A percentile compares a stretch with the other conserved stretches of the same genome.
phyloP scores from a whole-genome alignment of 768 basidiomycete genomes.

The Boletus rubescentipes region DNA sequence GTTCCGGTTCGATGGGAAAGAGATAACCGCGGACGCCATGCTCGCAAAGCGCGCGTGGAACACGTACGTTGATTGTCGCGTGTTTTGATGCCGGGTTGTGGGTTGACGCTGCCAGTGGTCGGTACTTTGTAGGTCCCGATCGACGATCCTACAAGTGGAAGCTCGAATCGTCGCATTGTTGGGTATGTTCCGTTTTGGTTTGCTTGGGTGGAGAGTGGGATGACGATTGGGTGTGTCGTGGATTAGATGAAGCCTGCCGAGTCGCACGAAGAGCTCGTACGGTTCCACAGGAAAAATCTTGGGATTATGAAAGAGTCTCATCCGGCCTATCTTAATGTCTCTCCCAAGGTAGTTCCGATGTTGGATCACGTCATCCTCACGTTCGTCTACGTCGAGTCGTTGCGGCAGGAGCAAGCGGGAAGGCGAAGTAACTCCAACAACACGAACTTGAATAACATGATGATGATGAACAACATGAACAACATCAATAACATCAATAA shows the following conservation, averaged over 20 bases:
- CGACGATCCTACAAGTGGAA: constrained; percentile 34
- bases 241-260: constrained; percentile 20
- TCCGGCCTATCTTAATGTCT: constrained; percentile 25
- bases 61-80: constrained; percentile 10
- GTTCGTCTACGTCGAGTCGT: constrained; percentile 22
- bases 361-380: constrained; percentile 29
- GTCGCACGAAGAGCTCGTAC: constrained; percentile 18
- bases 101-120: constrained; percentile 20
- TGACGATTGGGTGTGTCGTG: background rate
- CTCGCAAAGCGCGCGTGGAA: constrained; percentile 15
- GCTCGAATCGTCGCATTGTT: constrained; percentile 22
- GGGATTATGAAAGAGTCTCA: constrained; percentile 19
- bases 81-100: background rate
- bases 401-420: constrained; percentile 11
- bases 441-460: too few species aligned
- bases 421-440: background rate
- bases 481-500: background rate
- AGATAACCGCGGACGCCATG: constrained; percentile 6
- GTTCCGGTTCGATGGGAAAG: constrained; percentile 19
- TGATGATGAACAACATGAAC: too few species aligned
- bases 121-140: constrained; percentile 34
- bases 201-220: background rate
- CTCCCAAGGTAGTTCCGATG: constrained; percentile 15
- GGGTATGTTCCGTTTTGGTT: constrained; percentile 17
- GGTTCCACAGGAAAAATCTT: constrained; percentile 25